These are phyloP conservation scores for Physcomitrium patens DNA, from an alignment of 225 moss, liverwort and hornwort species.

Conservation along the genomic window DNA sequence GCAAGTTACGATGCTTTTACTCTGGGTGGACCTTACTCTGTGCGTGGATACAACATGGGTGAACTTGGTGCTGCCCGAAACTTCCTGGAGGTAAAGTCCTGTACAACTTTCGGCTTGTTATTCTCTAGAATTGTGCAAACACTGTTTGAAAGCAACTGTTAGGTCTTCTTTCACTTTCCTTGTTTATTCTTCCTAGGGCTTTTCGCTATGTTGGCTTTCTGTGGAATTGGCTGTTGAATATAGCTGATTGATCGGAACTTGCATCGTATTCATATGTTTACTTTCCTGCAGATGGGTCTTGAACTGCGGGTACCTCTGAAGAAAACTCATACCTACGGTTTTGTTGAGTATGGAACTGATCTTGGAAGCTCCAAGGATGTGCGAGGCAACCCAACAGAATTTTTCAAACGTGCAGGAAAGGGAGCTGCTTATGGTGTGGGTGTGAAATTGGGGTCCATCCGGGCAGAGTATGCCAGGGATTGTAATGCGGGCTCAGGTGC, in stretches of 20 bases:
- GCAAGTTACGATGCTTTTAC: conserved; percentile 93
- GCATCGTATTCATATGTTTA: not conserved
- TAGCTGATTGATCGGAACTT: not conserved
- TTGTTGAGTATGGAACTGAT: conserved; percentile 80
- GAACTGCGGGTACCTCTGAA: conserved; percentile 81
- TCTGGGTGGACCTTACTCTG: conserved; percentile 88
- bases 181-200: not conserved
- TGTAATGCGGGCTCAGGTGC: conserved; percentile 82
- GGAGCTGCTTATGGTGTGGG: conserved; percentile 84
- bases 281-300: conserved; percentile 61
- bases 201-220: not conserved
- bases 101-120: not conserved
- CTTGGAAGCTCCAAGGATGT: conserved; percentile 95
- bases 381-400: conserved; percentile 89
- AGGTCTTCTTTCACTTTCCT: not conserved
- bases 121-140: not conserved
- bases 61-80: conserved; percentile 90
- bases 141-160: not conserved
- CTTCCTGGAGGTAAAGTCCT: conserved; percentile 58
- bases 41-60: conserved; percentile 92
- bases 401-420: conserved; percentile 74
- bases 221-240: not conserved
- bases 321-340: conserved; percentile 84
- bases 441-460: conserved; percentile 84
- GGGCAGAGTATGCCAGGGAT: conserved; percentile 90